A percentile compares a stretch with the other conserved stretches of the same genome.
These are phyloP conservation scores for Triticum aestivum DNA, from an alignment of 176 grass and related monocot genomes.

Conservation along the genomic window DNA sequence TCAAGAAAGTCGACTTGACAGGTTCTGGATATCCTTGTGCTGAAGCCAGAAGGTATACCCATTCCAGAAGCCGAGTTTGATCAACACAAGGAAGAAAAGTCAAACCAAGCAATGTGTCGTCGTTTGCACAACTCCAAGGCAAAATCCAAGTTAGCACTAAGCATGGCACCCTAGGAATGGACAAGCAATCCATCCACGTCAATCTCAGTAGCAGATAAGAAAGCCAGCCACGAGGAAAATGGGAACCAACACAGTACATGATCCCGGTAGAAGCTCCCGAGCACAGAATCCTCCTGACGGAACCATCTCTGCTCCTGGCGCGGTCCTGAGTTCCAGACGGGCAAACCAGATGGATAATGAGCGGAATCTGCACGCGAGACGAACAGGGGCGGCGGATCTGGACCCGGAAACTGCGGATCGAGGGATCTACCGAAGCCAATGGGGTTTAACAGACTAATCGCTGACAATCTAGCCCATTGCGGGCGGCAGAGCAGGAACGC, in stretches of 20 bases:
- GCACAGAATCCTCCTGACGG: background rate
- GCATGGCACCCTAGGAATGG: background rate
- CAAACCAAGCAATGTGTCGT: background rate
- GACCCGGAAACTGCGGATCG: background rate
- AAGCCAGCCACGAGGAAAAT: background rate
- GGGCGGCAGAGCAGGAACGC: background rate
- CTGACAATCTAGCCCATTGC: background rate
- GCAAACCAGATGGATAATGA: background rate
- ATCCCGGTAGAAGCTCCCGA: background rate
- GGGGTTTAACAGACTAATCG: background rate
- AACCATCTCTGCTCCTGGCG: background rate
- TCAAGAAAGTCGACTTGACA: background rate
- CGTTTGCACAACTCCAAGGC: background rate
- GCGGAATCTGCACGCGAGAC: background rate
- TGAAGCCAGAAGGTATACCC: background rate
- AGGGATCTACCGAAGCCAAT: background rate
- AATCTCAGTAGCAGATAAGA: conserved; percentile 8
- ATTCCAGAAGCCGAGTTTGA: background rate
- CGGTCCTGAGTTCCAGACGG: background rate
- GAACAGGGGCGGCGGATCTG: background rate
- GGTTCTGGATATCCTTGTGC: background rate
- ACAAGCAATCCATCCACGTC: conserved; percentile 27
- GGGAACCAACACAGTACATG: background rate
- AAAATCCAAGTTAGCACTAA: background rate
- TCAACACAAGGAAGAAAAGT: background rate